Conservation (phyloP, 306 rosid species). For the Malus domestica region DNA sequence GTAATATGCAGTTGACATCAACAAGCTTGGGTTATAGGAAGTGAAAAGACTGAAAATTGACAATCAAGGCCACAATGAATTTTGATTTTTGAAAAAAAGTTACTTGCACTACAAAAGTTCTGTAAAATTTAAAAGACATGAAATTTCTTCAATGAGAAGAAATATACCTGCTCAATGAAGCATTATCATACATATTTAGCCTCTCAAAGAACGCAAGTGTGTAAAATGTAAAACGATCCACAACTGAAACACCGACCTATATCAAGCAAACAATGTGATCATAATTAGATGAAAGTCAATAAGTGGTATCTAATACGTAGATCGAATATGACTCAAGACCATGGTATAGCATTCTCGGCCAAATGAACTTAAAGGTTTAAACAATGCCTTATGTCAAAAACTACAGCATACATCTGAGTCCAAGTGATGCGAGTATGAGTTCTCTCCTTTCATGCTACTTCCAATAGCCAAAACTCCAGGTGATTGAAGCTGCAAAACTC, state of each 20-base stretch:
- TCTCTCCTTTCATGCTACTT: slow-evolving; percentile 98
- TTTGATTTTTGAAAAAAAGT: slow-evolving; percentile 3
- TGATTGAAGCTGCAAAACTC: slow-evolving; percentile 76
- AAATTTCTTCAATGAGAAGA: not conserved
- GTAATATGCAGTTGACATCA: slow-evolving; percentile 88
- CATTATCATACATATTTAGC: slow-evolving; percentile 87
- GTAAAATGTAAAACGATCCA: slow-evolving; percentile 91
- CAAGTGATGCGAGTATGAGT: slow-evolving; percentile 97
- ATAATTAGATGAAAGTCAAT: slow-evolving; percentile 7
- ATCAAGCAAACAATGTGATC: slow-evolving; percentile 1
- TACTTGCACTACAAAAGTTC: not conserved
- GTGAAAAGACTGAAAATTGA: slow-evolving; percentile 66
- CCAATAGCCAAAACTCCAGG: slow-evolving; percentile 93
- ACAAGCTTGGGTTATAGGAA: slow-evolving; percentile 68
- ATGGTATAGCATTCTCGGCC: slow-evolving; percentile 4
- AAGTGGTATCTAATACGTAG: not conserved
- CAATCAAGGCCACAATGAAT: slow-evolving; percentile 12
- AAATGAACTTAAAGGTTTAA: not conserved
- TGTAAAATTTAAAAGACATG: not conserved
- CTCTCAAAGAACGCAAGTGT: slow-evolving; percentile 90
- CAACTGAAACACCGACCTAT: slow-evolving; percentile 95
- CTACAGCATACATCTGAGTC: slow-evolving; percentile 74
- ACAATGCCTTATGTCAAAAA: not conserved
- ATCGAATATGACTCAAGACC: not conserved
- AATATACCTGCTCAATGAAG: slow-evolving; percentile 78